Evolutionary conservation across 2,329 filamentous ascomycete species (phyloP).

Genomic region (Chaetomiaceae sp.): DNA sequence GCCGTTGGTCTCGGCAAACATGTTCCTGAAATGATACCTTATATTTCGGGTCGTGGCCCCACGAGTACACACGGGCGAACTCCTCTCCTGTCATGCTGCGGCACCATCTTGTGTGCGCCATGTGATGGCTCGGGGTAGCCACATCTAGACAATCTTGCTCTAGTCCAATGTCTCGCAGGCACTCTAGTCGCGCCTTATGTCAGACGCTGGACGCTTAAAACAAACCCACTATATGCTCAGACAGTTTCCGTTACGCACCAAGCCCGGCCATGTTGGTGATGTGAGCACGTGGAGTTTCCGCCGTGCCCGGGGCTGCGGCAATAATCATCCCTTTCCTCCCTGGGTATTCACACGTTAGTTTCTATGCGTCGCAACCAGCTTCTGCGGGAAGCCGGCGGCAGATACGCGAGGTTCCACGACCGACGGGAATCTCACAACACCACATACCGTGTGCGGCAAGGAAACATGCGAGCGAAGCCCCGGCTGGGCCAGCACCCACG

Average conservation of each 20-base stretch:
- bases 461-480: conserved; percentile 49
- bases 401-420: background rate
- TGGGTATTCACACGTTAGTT: too few species aligned
- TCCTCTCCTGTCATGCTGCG: conserved; percentile 47
- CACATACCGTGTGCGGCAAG: conserved; percentile 40
- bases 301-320: conserved; percentile 41
- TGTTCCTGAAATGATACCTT: conserved; percentile 9
- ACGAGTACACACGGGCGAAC: conserved; percentile 44
- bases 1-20: background rate
- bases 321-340: conserved; percentile 49
- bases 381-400: background rate
- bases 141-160: conserved; percentile 35
- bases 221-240: background rate
- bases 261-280: conserved; percentile 54
- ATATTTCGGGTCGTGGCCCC: conserved; percentile 34
- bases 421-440: background rate
- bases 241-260: conserved; percentile 24
- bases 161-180: conserved; percentile 46
- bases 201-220: background rate
- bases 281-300: conserved; percentile 53
- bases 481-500: conserved; percentile 48
- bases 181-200: conserved; percentile 34
- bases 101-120: conserved; percentile 48
- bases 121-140: conserved; percentile 34
- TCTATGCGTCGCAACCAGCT: too few species aligned